Base-by-base conservation (phyloP, 2,329 filamentous ascomycete genomes). In the Verticillium nubilum region DNA sequence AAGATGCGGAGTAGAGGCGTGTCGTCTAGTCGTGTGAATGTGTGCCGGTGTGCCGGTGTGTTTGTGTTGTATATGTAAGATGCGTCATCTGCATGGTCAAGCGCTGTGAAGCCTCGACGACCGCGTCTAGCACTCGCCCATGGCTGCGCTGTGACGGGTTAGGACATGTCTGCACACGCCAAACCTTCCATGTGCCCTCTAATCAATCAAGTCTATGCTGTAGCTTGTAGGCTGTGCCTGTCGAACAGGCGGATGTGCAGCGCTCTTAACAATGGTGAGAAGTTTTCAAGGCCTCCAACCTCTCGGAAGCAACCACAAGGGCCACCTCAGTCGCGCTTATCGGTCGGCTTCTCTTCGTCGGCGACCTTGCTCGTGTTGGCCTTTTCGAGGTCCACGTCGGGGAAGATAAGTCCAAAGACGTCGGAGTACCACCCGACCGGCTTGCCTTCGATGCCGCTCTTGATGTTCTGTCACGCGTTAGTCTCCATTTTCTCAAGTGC, bases 381-480 rank as follows among this genome's bases (percentile, higher is more conserved):
- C 62, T 85, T 76, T 50, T 88, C 82, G 62, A 78, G 81, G 75
- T 97, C 90, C 19, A 98, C 75, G 64, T 89, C 80, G 37, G 91
- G 87, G 80, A 99, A 99, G 66, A 98, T 87, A 62, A 97, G 82
- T 63, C 94, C 85, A 73, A 97, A 98, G 56, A 99, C 91, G 66
- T 99, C 92, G 6, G 84, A 84, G 79, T 98, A 99, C 95, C 95
- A 99, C 69, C 85, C 87, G 19, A 94, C 94, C 0, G 95, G 89
- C 66, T 89, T 90, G 69, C 96, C 95, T 75, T 97, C 88, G 63
- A 99, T 91, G 66, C 92, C 93, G 70, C 96, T 86, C 78, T 98
- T 99, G 80, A 99, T 99, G 72, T 98, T 98, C 95, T 99, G 72
- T 60, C 59, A 17, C 37, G 60, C 29, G 35, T 33, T 19, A 26